Base-by-base conservation (phyloP, 257 asterid species). In the Capsicum chinense region DNA sequence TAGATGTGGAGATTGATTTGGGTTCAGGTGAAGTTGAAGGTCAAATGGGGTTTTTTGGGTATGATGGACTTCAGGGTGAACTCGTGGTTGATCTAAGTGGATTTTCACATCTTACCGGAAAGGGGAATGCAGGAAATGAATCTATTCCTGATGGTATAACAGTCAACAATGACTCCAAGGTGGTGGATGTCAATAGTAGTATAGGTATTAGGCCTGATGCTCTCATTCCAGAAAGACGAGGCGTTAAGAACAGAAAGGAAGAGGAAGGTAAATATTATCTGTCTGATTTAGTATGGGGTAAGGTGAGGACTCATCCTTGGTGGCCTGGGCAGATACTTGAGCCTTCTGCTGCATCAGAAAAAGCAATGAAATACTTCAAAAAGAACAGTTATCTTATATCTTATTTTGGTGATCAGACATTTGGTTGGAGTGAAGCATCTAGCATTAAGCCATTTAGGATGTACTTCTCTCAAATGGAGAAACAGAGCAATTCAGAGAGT, bases 231-330 rank as follows among this genome's bases (percentile, higher is more conserved):
- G 83, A 89, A 78, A 58, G 67, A 76, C 87, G 88, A 57, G 91
- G 85, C 44, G 85, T 58, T 79, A 88, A 84, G 74, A 70, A 33
- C 64, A 70, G 73, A 54, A 56, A 83, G 16, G 93, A 93, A 88
- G 90, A 86, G 88, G 95, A 90, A 85, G 94, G 92, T 8, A 88
- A 85, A 35, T 94, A 85, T 89, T 62, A 74, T 12, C 86, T 83
- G 86, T 89, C 92, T 17, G 97, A 94, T 91, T 85, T 95, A 6
- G 99, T 95, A 58, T 95, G 99, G 99, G 97, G 95, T 67, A 95
- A 95, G 89, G 99, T 95, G 56, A 92, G 87, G 87, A 83, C 96
- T 87, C 97, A 95, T 90, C 98, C 97, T 5, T 95, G 99, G 99
- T 95, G 99, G 98, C 99, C 99, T 52, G 99, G 98, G 39, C 95